Base-by-base conservation (phyloP, 2,329 filamentous ascomycete genomes). In the Xylariaceae sp. region DNA sequence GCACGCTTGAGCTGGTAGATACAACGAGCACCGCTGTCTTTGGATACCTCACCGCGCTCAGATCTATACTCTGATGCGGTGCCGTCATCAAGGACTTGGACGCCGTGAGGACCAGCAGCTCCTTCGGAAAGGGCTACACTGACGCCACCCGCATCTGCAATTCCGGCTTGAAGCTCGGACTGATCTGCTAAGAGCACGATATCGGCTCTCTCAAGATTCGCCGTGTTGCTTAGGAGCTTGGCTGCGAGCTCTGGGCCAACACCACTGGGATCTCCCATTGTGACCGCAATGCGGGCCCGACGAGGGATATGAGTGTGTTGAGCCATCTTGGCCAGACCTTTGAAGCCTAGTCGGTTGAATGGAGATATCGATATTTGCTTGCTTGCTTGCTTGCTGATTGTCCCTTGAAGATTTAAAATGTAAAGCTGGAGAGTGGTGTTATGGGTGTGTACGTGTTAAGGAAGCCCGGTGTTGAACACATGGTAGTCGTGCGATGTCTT, bases 161-260 rank as follows among this genome's bases (percentile, higher is more conserved):
- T 51, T 7, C 62, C 62, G 2, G 49, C 35, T 19, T 61, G 51
- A 7, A 67, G 39, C 48, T 68, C 65, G 6, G 48, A 48, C 15
- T 54, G 40, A 43, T 66, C 64, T 10, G 64, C 65, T 1, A 67
- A 53, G 2, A 67, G 44, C 15, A 62, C 22, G 22, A 68, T 57
- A 43, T 66, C 62, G n/a, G 64, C 64, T 32, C 57, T 51, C 39
- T 58, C 19, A 2, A 27, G 45, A 50, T 67, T 67, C 9, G 47
- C 42, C 1, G 59, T 53, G 48, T 67, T 54, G 44, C 55, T 59
- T 12, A 68, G 58, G 6, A 68, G 61, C 45, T 66, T 68, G 17
- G 63, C 64, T 18, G 53, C 49, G 5, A 68, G 51, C 49, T 67
- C 65, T 14, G 64, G 64, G 0, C 65, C 66, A 36, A 67, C 55